Conservation (phyloP, 108 stramenopile species). For the Nitzschia putrida region DNA sequence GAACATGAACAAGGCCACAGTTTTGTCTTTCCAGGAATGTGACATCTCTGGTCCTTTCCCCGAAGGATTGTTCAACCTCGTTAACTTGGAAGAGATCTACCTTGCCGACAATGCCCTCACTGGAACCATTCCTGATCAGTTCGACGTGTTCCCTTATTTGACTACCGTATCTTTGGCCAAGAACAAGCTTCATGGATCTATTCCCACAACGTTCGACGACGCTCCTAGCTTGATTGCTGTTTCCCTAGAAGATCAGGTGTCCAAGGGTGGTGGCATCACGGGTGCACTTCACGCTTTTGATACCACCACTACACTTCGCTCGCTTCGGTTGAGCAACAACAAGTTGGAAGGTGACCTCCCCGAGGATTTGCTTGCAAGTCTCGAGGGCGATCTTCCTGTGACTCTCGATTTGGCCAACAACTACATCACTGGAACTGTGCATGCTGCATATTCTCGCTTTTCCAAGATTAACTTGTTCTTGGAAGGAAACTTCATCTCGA, state of each 20-base stretch:
- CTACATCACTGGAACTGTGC: constrained; percentile 46
- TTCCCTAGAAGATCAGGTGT: constrained; percentile 31
- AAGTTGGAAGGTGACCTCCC: constrained; percentile 26
- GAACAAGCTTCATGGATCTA: constrained; percentile 45
- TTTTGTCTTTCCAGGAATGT: constrained; percentile 18
- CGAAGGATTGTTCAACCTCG: constrained; percentile 30
- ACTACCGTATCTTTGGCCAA: constrained; percentile 26
- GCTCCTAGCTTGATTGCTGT: constrained; percentile 29
- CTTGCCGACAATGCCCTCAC: constrained; percentile 30
- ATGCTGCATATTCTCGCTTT: constrained; percentile 32
- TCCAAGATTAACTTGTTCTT: constrained; percentile 44
- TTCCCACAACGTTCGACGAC: constrained; percentile 49
- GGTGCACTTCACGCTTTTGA: constrained; percentile 28
- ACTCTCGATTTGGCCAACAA: constrained; percentile 45
- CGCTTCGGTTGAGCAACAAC: constrained; percentile 21
- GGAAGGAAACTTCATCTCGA: constrained; percentile 40
- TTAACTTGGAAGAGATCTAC: constrained; percentile 30
- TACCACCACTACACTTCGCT: constrained; percentile 21
- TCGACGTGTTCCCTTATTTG: constrained; percentile 18
- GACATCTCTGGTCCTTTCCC: constrained; percentile 48
- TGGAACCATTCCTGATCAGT: constrained; percentile 32
- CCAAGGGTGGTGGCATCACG: constrained; percentile 31
- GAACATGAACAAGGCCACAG: constrained; percentile 11
- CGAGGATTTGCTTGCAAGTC: constrained; percentile 26
- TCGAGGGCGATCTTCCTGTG: constrained; percentile 19